phyloP scores from a whole-genome alignment of 177 flowering plant genomes.

The Vitis hybrid region DNA sequence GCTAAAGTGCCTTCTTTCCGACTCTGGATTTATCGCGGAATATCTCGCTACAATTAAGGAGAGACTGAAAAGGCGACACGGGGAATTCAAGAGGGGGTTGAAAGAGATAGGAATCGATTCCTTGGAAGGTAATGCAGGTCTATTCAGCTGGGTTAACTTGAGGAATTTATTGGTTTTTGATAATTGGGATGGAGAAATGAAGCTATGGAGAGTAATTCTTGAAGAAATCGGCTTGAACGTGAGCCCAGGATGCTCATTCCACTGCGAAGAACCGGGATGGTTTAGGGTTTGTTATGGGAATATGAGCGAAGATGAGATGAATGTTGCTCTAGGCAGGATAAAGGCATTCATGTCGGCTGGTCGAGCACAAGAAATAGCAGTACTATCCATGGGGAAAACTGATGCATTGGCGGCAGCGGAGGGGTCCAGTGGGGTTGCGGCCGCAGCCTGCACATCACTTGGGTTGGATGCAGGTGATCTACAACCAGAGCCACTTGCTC shows the following conservation, averaged over 20 bases:
- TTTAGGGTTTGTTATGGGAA: constrained; percentile 31
- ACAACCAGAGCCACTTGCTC: too few relatives aligned
- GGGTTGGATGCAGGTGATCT: too few relatives aligned
- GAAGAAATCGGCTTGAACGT: constrained; percentile 18
- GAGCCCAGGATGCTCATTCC: constrained; percentile 23
- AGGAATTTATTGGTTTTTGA: background rate
- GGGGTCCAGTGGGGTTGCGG: too few relatives aligned
- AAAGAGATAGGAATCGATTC: constrained; percentile 20
- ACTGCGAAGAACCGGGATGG: constrained; percentile 28
- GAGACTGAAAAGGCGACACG: constrained; percentile 23
- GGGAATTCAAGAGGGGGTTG: constrained; percentile 12
- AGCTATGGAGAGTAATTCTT: constrained; percentile 19
- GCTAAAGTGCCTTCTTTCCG: constrained; percentile 12
- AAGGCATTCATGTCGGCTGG: too few relatives aligned
- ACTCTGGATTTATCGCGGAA: constrained; percentile 6
- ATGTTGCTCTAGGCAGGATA: constrained; percentile 6
- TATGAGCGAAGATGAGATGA: constrained; percentile 16
- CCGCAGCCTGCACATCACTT: too few relatives aligned
- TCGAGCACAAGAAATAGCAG: too few relatives aligned
- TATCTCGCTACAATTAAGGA: constrained; percentile 12
- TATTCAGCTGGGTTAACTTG: constrained; percentile 20
- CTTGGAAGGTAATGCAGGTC: constrained; percentile 23
- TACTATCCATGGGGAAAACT: too few relatives aligned
- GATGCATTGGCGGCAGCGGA: too few relatives aligned
- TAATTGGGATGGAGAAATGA: constrained; percentile 15